Conservation (phyloP, 2,329 filamentous ascomycete genomes). For the Colletotrichum sp. region DNA sequence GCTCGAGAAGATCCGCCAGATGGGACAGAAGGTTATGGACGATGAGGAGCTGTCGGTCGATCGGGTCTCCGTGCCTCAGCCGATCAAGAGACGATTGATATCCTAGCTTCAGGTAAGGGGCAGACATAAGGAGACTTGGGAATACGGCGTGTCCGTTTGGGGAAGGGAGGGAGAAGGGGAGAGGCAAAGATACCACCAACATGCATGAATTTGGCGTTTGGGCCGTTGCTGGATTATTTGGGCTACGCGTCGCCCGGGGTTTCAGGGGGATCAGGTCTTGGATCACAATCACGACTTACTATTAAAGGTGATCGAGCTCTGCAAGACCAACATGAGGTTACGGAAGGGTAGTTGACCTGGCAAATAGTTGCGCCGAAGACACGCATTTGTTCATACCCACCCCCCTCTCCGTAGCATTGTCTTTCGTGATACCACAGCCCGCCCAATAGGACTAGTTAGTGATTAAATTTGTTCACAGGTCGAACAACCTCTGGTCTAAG, state of each 20-base stretch:
- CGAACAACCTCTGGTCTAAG: not conserved
- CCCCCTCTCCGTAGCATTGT: not conserved
- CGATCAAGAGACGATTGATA: conserved; percentile 51
- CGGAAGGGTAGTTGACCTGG: not conserved
- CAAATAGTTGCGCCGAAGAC: not conserved
- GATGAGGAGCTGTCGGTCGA: conserved; percentile 35
- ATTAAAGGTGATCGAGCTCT: not conserved
- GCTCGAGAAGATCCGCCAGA: conserved; percentile 57
- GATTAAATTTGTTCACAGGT: not conserved
- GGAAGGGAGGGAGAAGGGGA: not conserved
- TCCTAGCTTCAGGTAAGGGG: conserved; percentile 29
- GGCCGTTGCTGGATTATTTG: not conserved
- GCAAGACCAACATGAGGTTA: not conserved
- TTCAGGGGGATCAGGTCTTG: not conserved
- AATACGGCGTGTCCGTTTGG: not conserved
- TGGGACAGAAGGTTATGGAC: conserved; percentile 43
- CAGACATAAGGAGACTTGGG: not conserved
- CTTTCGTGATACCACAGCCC: not conserved
- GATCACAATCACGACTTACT: not conserved
- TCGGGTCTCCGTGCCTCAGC: conserved; percentile 39
- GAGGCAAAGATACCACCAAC: not conserved
- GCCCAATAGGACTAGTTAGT: not conserved
- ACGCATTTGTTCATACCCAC: not conserved
- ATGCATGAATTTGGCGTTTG: conserved; percentile 4
- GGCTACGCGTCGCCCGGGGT: not conserved